These are phyloP conservation scores for Pythium utonaiense DNA, from an alignment of 352 stramenopile species.

Conservation along the genomic window DNA sequence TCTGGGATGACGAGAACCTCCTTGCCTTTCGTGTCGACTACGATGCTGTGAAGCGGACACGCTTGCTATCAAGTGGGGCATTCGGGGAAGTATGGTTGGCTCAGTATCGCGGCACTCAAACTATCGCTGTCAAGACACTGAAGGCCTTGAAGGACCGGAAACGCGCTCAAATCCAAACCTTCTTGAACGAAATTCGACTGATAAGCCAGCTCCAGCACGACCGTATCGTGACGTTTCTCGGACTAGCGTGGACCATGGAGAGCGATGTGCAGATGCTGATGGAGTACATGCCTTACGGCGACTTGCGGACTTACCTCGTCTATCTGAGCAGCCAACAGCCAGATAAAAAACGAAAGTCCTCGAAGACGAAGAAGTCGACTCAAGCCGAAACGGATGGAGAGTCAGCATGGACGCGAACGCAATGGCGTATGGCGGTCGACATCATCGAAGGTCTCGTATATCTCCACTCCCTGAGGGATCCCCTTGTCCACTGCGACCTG, in stretches of 20 bases:
- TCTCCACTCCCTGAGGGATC: conserved; percentile 49
- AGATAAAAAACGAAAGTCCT: conserved; percentile 6
- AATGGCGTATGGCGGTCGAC: conserved; percentile 46
- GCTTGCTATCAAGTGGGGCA: conserved; percentile 15
- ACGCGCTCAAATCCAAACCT: conserved; percentile 14
- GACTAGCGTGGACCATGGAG: conserved; percentile 36
- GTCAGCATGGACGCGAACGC: conserved; percentile 13
- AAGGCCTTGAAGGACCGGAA: conserved; percentile 6
- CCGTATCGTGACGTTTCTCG: conserved; percentile 31
- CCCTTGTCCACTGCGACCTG: conserved; percentile 67
- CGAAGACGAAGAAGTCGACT: background rate
- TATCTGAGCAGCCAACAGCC: conserved; percentile 10
- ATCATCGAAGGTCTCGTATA: conserved; percentile 63
- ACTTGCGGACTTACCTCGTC: conserved; percentile 26
- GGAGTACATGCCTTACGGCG: conserved; percentile 34
- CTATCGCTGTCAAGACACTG: conserved; percentile 29
- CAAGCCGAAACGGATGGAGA: background rate
- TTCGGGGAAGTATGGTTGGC: conserved; percentile 36
- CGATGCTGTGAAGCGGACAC: conserved; percentile 22
- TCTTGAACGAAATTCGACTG: conserved; percentile 23
- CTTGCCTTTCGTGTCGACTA: conserved; percentile 48
- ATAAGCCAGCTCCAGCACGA: conserved; percentile 24
- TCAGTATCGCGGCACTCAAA: conserved; percentile 18
- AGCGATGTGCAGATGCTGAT: conserved; percentile 28
- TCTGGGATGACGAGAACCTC: conserved; percentile 69